phyloP scores from a whole-genome alignment of 2,329 filamentous ascomycete species.

The Xylaria sp. region DNA sequence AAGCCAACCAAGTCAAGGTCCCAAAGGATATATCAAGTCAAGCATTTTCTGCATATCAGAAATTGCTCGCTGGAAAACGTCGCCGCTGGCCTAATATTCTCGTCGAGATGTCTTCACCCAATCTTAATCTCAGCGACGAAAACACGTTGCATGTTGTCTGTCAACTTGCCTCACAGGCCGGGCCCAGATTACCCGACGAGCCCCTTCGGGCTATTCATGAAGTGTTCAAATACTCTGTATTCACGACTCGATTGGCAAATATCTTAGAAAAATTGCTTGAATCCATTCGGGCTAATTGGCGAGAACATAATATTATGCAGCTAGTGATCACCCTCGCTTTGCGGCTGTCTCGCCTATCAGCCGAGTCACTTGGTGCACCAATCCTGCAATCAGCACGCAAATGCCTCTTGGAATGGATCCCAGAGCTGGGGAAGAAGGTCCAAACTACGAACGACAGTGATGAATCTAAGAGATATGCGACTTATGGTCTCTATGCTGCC shows the following conservation, averaged over 20 bases:
- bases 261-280: slow-evolving; percentile 52
- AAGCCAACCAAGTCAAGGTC: slow-evolving; percentile 56
- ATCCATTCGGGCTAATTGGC: slow-evolving; percentile 59
- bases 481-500: slow-evolving; percentile 59
- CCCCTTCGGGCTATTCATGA: slow-evolving; percentile 54
- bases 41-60: slow-evolving; percentile 60
- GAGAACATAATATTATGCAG: slow-evolving; percentile 54
- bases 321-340: slow-evolving; percentile 18
- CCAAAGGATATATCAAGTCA: slow-evolving; percentile 53
- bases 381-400: slow-evolving; percentile 6
- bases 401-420: slow-evolving; percentile 17
- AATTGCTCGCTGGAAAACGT: slow-evolving; percentile 50
- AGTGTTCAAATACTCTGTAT: slow-evolving; percentile 53
- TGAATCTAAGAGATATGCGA: slow-evolving; percentile 41
- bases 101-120: slow-evolving; percentile 55
- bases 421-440: slow-evolving; percentile 3
- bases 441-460: slow-evolving; percentile 23
- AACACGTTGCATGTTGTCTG: slow-evolving; percentile 55
- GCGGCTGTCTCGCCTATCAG: slow-evolving; percentile 14
- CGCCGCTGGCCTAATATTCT: slow-evolving; percentile 58
- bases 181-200: slow-evolving; percentile 48
- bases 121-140: slow-evolving; percentile 65
- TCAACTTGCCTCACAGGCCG: slow-evolving; percentile 61
- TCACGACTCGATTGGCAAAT: slow-evolving; percentile 54
- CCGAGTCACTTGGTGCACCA: background rate